Base-by-base conservation (phyloP, 2,329 filamentous ascomycete genomes). In the Trichophaea hybrida region DNA sequence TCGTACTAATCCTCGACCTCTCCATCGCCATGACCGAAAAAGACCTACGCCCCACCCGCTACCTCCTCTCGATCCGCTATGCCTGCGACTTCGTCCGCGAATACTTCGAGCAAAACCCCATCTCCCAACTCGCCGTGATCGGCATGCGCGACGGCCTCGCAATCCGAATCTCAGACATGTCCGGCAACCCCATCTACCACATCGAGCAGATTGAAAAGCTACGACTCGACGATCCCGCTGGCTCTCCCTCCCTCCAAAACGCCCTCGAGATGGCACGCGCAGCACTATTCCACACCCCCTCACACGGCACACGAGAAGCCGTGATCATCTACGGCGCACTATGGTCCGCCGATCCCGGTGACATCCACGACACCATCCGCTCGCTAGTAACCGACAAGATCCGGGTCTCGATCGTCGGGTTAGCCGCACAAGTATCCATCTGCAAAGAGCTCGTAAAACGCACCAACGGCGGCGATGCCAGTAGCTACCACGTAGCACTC, bases 101-200 rank as follows among this genome's bases (percentile, higher is more conserved):
- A 72, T 98, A 88, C 74, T 98, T 97, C 70, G 93, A 97, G 73
- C 93, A 98, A 73, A 98, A 98, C 69, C 93, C 93, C 8, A 97
- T 98, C 66, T 94, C 89, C 7, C 93, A 98, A 73, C 80, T 98
- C 59, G 90, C 86, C 31, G 85, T 98, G 34, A 77, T 98, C 43
- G 91, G 87, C 55, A 95, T 97, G 86, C 82, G 87, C 63, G 93
- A 97, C 71, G 93, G 93, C 13, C 77, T 97, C 13, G 90, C 90
- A 1, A 77, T 94, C 31, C 78, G 87, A 43, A 80, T 98, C 64
- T 93, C 86, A 70, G 88, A 95, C 69, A 84, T 97, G 76, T 85
- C 86, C 58, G 93, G 93, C 7, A 96, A 96, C 70, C 89, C 91
- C 2, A 84, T 84, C 6, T 88, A 94, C 62, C 93, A 97, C 71